Evolutionary conservation across 2,329 filamentous ascomycete genomes (phyloP).

Genomic region (Fusarium pseudograminearum): DNA sequence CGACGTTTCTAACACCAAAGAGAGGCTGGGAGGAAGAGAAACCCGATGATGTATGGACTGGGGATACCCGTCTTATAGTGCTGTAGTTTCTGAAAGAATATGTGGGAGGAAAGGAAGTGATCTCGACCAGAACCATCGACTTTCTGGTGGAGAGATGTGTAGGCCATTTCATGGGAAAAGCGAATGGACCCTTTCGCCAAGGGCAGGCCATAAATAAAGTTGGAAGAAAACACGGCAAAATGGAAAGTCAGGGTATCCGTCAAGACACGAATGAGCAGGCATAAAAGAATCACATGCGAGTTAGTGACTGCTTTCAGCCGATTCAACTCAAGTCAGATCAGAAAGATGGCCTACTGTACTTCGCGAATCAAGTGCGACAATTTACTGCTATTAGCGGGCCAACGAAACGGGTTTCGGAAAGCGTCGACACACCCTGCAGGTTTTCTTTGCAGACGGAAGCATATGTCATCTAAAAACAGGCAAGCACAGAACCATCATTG

Average conservation of each 20-base stretch:
- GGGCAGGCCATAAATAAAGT: constrained; percentile 3
- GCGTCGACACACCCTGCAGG: constrained; percentile 9
- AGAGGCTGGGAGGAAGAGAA: not conserved
- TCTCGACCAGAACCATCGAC: constrained; percentile 4
- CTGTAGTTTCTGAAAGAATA: not conserved
- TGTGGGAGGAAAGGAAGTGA: constrained; percentile 15
- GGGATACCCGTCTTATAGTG: not conserved
- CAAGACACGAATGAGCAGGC: constrained; percentile 20
- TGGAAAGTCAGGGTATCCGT: constrained; percentile 15
- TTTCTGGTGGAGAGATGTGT: constrained; percentile 27
- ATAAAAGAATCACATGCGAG: constrained; percentile 15
- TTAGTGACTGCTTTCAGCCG: constrained; percentile 7
- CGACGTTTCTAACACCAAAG: not conserved
- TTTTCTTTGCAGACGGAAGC: not conserved
- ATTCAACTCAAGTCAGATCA: constrained; percentile 16
- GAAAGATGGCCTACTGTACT: constrained; percentile 5
- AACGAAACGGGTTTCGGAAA: constrained; percentile 5
- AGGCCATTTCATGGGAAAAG: constrained; percentile 33
- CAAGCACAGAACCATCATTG: constrained; percentile 8
- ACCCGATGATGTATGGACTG: not conserved
- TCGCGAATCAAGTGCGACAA: constrained; percentile 12
- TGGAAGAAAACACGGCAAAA: constrained; percentile 25
- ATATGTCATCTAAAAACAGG: constrained; percentile 4
- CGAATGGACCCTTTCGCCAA: constrained; percentile 5
- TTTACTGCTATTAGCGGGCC: constrained; percentile 20